Evolutionary conservation across 1,284 basidiomycete genomes (phyloP), one percentile per base, ranked within the genome.

Genomic region (Ceratobasidium sp.): DNA sequence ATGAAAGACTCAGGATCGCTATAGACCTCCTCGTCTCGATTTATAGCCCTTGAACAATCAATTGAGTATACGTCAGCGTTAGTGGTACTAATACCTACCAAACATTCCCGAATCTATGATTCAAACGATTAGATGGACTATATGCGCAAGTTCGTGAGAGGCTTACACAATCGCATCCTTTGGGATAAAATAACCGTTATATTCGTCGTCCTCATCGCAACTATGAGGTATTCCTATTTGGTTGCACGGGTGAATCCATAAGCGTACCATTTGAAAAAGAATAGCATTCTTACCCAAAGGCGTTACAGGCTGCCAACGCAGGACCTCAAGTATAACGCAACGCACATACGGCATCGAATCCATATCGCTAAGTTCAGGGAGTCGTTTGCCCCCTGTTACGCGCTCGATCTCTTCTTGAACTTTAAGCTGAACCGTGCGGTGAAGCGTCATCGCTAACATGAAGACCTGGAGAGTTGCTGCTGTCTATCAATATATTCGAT

Each of bases 281-380:
- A 50, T 22, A 60, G 44, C 51, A 19, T 41, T 7, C 24, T 29
- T 33, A 78, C 79, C 78, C 3, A 77, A 48, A 2, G 81, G 81
- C 31, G 79, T 77, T 0, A 79, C 78, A 29, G 80, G 80, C 48
- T 78, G 76, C 80, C 81, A 82, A 9, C 80, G 75, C 51, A 79
- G 51, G 1, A 79, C 77, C 74, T 83, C 83, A 14, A 77, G 80
- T 44, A 82, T 75, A 6, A 80, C 54, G 2, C 82, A 82, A 51
- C 80, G 78, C 11, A 82, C 76, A 56, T 83, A 83, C 1, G 81
- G 82, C 31, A 84, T 65, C 8, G 75, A 69, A 48, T 79, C 78
- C n/a, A 79, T 77, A 76, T 84, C 83, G 5, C 75, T 65, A 41
- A 83, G 77, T 9, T 62, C 73, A 7, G 83, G 83, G 19, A 82